Conservation (phyloP, 768 basidiomycete genomes). For the Boletus coccyginus region DNA sequence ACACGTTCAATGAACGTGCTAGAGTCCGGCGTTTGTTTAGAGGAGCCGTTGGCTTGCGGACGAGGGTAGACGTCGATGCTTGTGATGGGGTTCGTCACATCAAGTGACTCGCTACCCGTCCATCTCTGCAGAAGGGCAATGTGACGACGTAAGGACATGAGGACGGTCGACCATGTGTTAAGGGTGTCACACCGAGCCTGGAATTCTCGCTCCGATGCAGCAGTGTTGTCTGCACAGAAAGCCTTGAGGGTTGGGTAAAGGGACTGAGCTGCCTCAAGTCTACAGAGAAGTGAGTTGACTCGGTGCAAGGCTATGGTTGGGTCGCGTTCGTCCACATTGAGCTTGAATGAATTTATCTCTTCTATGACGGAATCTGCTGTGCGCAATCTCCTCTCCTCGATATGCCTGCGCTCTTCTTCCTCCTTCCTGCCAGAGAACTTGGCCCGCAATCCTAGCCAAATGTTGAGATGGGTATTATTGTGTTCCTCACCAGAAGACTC, state of each 20-base stretch:
- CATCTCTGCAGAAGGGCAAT: slow-evolving; percentile 80
- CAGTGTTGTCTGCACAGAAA: slow-evolving; percentile 73
- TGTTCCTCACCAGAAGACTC: slow-evolving; percentile 69
- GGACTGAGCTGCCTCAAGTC: slow-evolving; percentile 78
- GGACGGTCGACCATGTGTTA: slow-evolving; percentile 89
- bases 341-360: slow-evolving; percentile 76
- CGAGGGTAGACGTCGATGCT: slow-evolving; percentile 48
- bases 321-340: slow-evolving; percentile 39
- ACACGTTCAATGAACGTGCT: slow-evolving; percentile 91
- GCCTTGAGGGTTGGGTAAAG: slow-evolving; percentile 84
- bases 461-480: slow-evolving; percentile 60
- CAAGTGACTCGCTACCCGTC: slow-evolving; percentile 91
- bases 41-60: slow-evolving; percentile 29
- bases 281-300: slow-evolving; percentile 64
- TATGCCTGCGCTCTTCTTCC: slow-evolving; percentile 74
- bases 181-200: slow-evolving; percentile 85
- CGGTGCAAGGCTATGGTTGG: slow-evolving; percentile 52
- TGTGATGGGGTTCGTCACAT: slow-evolving; percentile 79
- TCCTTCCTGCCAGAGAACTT: slow-evolving; percentile 76
- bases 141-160: slow-evolving; percentile 79
- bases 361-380: slow-evolving; percentile 81
- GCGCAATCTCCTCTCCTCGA: slow-evolving; percentile 82
- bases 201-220: slow-evolving; percentile 63
- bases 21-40: slow-evolving; percentile 55
- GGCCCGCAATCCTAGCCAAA: slow-evolving; percentile 92